phyloP scores from a whole-genome alignment of 1,284 basidiomycete genomes.

The Cronartium ribicola region DNA sequence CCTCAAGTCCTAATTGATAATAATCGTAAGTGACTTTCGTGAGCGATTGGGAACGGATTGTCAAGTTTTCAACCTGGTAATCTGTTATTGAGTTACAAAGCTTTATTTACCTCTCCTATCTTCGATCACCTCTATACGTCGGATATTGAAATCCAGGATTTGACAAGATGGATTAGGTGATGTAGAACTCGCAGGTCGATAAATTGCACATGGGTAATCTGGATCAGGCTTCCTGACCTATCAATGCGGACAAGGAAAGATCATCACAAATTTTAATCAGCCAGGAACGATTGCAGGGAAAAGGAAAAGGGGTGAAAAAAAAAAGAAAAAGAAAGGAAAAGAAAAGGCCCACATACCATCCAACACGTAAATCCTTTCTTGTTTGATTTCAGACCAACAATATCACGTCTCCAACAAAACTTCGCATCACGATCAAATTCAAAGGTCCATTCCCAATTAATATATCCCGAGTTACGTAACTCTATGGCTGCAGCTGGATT shows the following conservation, averaged over 20 bases:
- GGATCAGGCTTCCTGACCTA: slow-evolving; percentile 37
- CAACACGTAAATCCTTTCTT: slow-evolving; percentile 33
- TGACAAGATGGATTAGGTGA: slow-evolving; percentile 13
- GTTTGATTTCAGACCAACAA: slow-evolving; percentile 20
- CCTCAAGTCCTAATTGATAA: slow-evolving; percentile 21
- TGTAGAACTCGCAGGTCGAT: slow-evolving; percentile 13
- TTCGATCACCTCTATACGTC: slow-evolving; percentile 26
- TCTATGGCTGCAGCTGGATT: slow-evolving; percentile 26
- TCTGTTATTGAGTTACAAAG: background rate
- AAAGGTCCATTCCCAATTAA: slow-evolving; percentile 39
- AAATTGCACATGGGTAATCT: slow-evolving; percentile 38
- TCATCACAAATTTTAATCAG: background rate
- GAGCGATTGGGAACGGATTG: background rate
- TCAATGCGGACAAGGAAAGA: background rate
- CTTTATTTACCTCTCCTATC: slow-evolving; percentile 15
- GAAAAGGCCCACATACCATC: slow-evolving; percentile 10
- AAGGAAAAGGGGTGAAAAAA: background rate
- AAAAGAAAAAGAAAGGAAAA: background rate
- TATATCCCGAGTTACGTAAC: slow-evolving; percentile 19
- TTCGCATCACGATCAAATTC: slow-evolving; percentile 14
- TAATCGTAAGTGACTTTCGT: background rate
- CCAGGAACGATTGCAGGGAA: background rate
- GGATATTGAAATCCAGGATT: slow-evolving; percentile 40
- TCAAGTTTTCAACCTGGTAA: background rate
- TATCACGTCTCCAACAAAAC: slow-evolving; percentile 28